Evolutionary conservation across 1,284 basidiomycete genomes (phyloP).

Genomic region (Mycena sp.): DNA sequence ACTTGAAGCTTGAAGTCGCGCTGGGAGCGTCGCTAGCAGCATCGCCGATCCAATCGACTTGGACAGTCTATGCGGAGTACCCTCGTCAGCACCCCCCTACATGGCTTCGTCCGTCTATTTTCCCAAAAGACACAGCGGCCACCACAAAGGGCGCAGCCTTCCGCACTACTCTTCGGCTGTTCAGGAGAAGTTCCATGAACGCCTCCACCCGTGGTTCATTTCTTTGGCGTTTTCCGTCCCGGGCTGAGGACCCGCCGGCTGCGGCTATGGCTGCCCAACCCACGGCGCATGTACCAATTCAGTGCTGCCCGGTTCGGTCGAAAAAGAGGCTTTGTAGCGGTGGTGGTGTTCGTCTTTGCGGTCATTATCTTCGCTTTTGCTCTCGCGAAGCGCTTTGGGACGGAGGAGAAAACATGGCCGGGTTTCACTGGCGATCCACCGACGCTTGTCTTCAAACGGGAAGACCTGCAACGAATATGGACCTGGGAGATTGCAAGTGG

Average conservation of each 20-base stretch:
- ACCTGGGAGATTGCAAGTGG: slow-evolving; percentile 92
- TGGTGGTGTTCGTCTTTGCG: slow-evolving; percentile 59
- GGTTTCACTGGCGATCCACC: slow-evolving; percentile 75
- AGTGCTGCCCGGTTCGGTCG: slow-evolving; percentile 67
- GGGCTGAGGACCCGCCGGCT: slow-evolving; percentile 60
- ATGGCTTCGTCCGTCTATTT: slow-evolving; percentile 19
- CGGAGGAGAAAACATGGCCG: slow-evolving; percentile 72
- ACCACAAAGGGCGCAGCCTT: slow-evolving; percentile 50
- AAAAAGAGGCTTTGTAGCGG: slow-evolving; percentile 59
- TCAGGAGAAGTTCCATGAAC: slow-evolving; percentile 72
- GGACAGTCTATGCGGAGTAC: neutral
- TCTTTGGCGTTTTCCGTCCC: slow-evolving; percentile 70
- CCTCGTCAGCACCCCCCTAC: neutral
- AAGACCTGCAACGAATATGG: slow-evolving; percentile 90
- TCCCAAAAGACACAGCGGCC: slow-evolving; percentile 16
- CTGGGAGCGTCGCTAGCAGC: too few relatives aligned
- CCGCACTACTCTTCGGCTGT: slow-evolving; percentile 70
- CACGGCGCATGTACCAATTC: slow-evolving; percentile 66
- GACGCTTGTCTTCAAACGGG: slow-evolving; percentile 80
- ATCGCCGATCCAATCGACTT: too few relatives aligned
- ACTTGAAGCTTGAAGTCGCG: too few relatives aligned
- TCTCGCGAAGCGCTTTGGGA: slow-evolving; percentile 64
- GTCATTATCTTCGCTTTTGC: slow-evolving; percentile 67
- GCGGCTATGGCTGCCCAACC: slow-evolving; percentile 61
- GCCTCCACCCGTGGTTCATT: slow-evolving; percentile 64